Evolutionary conservation across 345 rosid species (phyloP).

Genomic region (Gynandropsis gynandra): DNA sequence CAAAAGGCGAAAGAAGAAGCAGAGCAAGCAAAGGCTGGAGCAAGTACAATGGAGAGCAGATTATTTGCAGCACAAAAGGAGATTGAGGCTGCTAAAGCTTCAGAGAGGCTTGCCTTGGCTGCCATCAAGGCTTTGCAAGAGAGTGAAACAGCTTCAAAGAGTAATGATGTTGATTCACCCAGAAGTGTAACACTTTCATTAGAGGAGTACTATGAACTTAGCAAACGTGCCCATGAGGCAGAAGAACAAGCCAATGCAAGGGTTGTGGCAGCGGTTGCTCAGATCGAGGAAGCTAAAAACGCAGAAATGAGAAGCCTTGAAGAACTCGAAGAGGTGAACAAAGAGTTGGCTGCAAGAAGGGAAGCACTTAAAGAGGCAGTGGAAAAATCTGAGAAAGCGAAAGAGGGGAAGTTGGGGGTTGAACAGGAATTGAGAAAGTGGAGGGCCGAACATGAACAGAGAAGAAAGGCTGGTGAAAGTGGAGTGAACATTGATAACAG

Average conservation of each 20-base stretch:
- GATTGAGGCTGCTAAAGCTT: slow-evolving; percentile 78
- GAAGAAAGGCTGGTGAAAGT: slow-evolving; percentile 38
- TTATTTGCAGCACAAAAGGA: slow-evolving; percentile 71
- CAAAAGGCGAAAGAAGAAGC: slow-evolving; percentile 65
- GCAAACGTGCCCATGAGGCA: slow-evolving; percentile 71
- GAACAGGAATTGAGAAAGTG: slow-evolving; percentile 87
- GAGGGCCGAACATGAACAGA: slow-evolving; percentile 73
- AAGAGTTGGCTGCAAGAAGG: slow-evolving; percentile 49
- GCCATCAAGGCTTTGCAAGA: slow-evolving; percentile 84
- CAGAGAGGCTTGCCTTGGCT: slow-evolving; percentile 74
- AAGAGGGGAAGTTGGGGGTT: slow-evolving; percentile 71
- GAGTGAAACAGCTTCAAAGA: slow-evolving; percentile 49
- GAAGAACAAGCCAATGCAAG: slow-evolving; percentile 64
- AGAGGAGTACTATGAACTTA: slow-evolving; percentile 83
- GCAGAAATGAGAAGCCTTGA: slow-evolving; percentile 47
- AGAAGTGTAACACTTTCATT: slow-evolving; percentile 60
- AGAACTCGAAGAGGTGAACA: slow-evolving; percentile 54
- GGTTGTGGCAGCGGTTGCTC: slow-evolving; percentile 63
- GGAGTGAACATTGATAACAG: slow-evolving; percentile 23
- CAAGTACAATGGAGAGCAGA: slow-evolving; percentile 59
- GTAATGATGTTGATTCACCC: slow-evolving; percentile 34
- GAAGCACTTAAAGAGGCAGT: slow-evolving; percentile 53
- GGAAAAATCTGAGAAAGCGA: slow-evolving; percentile 83
- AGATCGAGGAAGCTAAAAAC: slow-evolving; percentile 68
- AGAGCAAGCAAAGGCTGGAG: slow-evolving; percentile 78